phyloP scores from a whole-genome alignment of 83 land plant genomes.

The Thuja plicata region DNA sequence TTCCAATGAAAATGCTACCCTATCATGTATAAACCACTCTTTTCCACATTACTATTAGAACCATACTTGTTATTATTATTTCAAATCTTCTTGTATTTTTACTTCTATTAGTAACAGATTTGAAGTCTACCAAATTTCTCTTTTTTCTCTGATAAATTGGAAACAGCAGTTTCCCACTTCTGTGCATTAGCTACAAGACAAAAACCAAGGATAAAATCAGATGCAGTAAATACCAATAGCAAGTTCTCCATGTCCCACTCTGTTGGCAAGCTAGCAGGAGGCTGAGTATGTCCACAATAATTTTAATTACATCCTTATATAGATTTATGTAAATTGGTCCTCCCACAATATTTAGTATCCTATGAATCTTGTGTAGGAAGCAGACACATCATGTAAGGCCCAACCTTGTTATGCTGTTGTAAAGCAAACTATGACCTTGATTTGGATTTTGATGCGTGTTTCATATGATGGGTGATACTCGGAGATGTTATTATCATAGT shows the following conservation, averaged over 20 bases:
- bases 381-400: no score
- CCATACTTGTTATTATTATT: neutral
- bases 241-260: neutral
- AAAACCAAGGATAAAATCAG: neutral
- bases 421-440: no score
- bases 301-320: neutral
- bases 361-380: neutral
- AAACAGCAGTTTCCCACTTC: neutral
- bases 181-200: neutral
- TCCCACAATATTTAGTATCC: neutral
- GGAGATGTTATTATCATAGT: no score
- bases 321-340: neutral
- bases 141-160: neutral
- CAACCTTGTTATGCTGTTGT: no score
- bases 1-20: neutral
- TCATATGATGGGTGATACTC: no score
- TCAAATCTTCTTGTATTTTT: neutral
- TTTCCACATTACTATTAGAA: neutral
- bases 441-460: no score
- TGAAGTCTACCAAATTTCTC: neutral
- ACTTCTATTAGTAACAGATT: neutral
- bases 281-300: neutral
- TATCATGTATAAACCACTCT: neutral
- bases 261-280: neutral
- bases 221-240: neutral